Base-by-base conservation (phyloP, 352 stramenopile species). In the Phytophthora ohioensis region DNA sequence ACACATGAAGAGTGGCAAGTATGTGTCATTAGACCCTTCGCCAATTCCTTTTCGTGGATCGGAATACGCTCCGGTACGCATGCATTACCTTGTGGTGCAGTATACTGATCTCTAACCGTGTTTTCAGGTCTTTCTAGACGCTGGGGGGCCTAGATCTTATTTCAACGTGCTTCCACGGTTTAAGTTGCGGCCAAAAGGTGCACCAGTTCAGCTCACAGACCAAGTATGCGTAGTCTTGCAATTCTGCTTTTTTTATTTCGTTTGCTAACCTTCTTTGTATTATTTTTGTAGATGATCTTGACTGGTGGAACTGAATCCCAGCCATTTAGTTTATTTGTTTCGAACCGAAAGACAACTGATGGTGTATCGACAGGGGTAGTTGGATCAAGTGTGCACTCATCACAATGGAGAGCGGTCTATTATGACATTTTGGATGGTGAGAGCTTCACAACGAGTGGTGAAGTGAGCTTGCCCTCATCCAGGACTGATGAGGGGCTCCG, bases 101-200 rank as follows among this genome's bases (percentile, higher is more conserved):
- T 52, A 21, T 46, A 62, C 54, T 64, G 60, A 64, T 56, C 17
- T 61, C 52, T 70, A 69, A 67, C 59, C 49, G 38, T 66, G 21
- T 21, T 34, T 70, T 30, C 45, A 93, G 85, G 75, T 90, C 9
- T 86, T 72, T 42, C 53, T 93, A 15, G 76, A 82, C 21, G 68
- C 45, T 8, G 83, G 80, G 1, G 87, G 81, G 0, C 75, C 80
- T 9, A 74, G 71, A 31, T 80, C 80, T 1, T 74, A 91, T 32
- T 88, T 93, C 35, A 79, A 54, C 13, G 69, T 89, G 12, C 42
- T 91, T 5, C 85, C 84, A 11, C 77, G 84, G 0, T 91, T 91
- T 64, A 91, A 93, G 52, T 69, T 91, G 12, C 78, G 85, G 5
- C 79, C 83, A 10, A 90, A 84, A 75, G 85, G 85, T 27, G 71